Evolutionary conservation across 2,329 filamentous ascomycete genomes (phyloP).

Genomic region (Xenosphaeropsis pyriputrescens): DNA sequence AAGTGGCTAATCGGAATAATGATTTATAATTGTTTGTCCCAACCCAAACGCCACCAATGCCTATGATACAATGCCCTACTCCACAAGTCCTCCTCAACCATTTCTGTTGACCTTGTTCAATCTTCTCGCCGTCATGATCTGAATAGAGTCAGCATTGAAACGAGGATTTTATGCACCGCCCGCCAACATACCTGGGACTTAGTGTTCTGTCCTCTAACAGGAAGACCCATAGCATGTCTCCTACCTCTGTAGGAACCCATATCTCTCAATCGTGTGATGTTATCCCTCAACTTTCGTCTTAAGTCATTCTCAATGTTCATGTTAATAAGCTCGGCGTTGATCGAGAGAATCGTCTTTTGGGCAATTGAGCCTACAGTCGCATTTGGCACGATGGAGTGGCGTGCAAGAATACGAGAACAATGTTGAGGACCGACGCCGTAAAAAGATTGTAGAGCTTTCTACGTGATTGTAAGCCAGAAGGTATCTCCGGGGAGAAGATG

Average conservation of each 20-base stretch:
- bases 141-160: constrained; percentile 5
- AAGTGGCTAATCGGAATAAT: too few species aligned
- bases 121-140: constrained; percentile 44
- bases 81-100: constrained; percentile 15
- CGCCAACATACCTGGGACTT: constrained; percentile 46
- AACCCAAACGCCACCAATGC: neutral
- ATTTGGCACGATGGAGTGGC: constrained; percentile 73
- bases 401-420: constrained; percentile 67
- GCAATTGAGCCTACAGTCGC: constrained; percentile 64
- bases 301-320: constrained; percentile 94
- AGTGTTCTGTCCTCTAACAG: constrained; percentile 81
- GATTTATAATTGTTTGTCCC: too few species aligned
- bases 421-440: constrained; percentile 66
- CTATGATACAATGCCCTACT: neutral
- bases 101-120: constrained; percentile 42
- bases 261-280: constrained; percentile 75
- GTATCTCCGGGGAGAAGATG: constrained; percentile 1
- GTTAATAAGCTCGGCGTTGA: constrained; percentile 72
- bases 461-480: constrained; percentile 1
- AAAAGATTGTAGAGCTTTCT: constrained; percentile 69
- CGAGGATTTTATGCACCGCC: neutral
- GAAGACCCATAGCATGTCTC: constrained; percentile 83
- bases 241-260: constrained; percentile 83
- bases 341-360: constrained; percentile 61
- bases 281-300: constrained; percentile 61